Percentiles rank a stretch among this genome's conserved stretches.
Conservation (phyloP, 495 filamentous ascomycete genomes). For the Jackrogersella minutella region DNA sequence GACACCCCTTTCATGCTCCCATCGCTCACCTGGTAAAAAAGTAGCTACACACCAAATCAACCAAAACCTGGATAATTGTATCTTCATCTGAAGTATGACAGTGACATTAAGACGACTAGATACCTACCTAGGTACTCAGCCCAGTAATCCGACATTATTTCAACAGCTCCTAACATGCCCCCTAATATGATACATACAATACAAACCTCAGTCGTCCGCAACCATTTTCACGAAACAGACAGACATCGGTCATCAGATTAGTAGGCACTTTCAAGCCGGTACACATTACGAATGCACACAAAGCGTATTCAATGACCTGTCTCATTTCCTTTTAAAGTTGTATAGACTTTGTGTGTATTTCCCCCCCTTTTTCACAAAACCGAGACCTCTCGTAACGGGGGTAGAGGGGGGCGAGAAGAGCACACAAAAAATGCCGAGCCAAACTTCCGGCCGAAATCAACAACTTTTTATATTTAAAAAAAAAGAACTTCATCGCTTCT, state of each 20-base stretch:
- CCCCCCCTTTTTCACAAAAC: slow-evolving; percentile 9
- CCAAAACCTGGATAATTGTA: not conserved
- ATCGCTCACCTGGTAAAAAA: no score
- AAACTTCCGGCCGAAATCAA: slow-evolving; percentile 21
- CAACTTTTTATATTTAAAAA: slow-evolving; percentile 2
- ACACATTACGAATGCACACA: not conserved
- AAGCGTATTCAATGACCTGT: slow-evolving; percentile 5
- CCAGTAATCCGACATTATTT: no score
- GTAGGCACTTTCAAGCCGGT: not conserved
- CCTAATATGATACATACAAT: not conserved
- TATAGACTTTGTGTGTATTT: slow-evolving; percentile 21
- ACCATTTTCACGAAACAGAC: not conserved
- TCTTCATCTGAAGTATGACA: no score
- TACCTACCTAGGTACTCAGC: no score
- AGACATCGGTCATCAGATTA: not conserved
- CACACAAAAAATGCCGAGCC: slow-evolving; percentile 9
- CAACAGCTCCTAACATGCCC: no score
- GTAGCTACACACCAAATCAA: not conserved
- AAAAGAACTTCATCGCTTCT: not conserved
- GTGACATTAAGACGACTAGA: no score
- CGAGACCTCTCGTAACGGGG: slow-evolving; percentile 7
- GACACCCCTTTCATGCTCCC: no score
- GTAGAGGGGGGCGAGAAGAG: not conserved
- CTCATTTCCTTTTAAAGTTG: slow-evolving; percentile 29
- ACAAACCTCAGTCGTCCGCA: not conserved